Evolutionary conservation across 352 stramenopile genomes (phyloP).

Genomic region (Phytophthora nicotianae): DNA sequence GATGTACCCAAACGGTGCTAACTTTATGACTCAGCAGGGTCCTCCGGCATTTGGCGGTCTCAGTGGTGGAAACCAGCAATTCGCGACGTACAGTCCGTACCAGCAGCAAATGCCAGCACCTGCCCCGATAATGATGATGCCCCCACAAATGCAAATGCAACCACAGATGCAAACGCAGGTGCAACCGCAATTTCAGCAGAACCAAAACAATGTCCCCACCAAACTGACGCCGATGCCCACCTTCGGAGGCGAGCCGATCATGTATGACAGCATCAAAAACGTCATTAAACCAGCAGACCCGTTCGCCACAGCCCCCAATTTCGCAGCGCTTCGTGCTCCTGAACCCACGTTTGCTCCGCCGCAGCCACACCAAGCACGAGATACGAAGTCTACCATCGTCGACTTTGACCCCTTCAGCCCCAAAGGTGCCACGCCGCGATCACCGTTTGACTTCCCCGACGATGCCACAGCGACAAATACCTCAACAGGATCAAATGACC

Average conservation of each 20-base stretch:
- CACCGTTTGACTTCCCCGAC: conserved; percentile 52
- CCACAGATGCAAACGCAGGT: conserved; percentile 28
- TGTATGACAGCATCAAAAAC: conserved; percentile 74
- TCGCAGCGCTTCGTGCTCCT: conserved; percentile 26
- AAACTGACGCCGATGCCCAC: conserved; percentile 39
- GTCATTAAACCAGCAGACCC: conserved; percentile 54
- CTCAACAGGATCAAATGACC: conserved; percentile 41
- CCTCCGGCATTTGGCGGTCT: conserved; percentile 50
- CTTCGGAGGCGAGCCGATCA: conserved; percentile 51
- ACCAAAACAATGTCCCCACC: conserved; percentile 12
- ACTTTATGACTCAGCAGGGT: conserved; percentile 73
- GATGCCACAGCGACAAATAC: conserved; percentile 8
- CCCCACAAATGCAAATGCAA: conserved; percentile 14
- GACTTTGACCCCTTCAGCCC: conserved; percentile 82
- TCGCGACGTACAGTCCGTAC: conserved; percentile 36
- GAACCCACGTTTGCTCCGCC: conserved; percentile 37
- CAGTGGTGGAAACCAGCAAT: conserved; percentile 34
- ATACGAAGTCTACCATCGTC: conserved; percentile 53
- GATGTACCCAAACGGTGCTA: conserved; percentile 47
- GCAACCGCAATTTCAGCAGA: conserved; percentile 37
- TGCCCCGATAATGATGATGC: conserved; percentile 16
- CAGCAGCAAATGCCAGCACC: conserved; percentile 31
- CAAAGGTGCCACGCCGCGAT: conserved; percentile 52
- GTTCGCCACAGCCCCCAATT: conserved; percentile 45
- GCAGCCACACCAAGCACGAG: conserved; percentile 29